A percentile compares a stretch with the other conserved stretches of the same genome.
phyloP scores from a whole-genome alignment of 2,329 filamentous ascomycete genomes.

The Volutella citrinella region DNA sequence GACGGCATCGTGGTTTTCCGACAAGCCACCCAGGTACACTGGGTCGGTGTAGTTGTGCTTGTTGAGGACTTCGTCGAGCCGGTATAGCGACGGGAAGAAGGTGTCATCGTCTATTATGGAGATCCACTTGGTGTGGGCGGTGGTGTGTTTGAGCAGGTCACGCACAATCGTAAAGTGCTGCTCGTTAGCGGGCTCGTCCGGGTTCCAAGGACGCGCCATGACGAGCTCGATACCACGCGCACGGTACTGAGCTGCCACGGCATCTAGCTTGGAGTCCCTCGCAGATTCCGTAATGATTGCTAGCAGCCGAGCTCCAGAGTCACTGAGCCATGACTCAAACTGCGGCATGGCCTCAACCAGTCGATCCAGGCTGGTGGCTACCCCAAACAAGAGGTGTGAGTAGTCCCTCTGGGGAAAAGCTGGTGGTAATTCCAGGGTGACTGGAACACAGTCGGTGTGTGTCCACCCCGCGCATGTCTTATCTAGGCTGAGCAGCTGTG shows the following conservation, averaged over 20 bases:
- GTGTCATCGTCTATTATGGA: slow-evolving; percentile 62
- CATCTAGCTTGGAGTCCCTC: slow-evolving; percentile 24
- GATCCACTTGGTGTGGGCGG: slow-evolving; percentile 49
- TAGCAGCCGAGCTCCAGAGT: slow-evolving; percentile 49
- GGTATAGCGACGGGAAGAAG: slow-evolving; percentile 56
- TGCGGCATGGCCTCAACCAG: slow-evolving; percentile 47
- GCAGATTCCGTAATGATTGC: slow-evolving; percentile 47
- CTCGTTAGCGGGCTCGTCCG: slow-evolving; percentile 42
- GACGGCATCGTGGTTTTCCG: slow-evolving; percentile 53
- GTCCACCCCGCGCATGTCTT: slow-evolving; percentile 22
- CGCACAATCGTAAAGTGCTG: slow-evolving; percentile 57
- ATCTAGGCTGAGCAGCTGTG: slow-evolving; percentile 28
- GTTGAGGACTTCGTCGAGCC: slow-evolving; percentile 45
- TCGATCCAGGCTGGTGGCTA: slow-evolving; percentile 51
- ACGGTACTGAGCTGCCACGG: slow-evolving; percentile 24
- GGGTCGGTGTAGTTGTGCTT: slow-evolving; percentile 46
- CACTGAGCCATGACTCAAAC: slow-evolving; percentile 55
- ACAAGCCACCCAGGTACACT: slow-evolving; percentile 54
- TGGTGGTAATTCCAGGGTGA: slow-evolving; percentile 45
- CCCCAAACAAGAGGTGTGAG: slow-evolving; percentile 53
- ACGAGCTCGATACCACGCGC: slow-evolving; percentile 32
- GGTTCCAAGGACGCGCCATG: slow-evolving; percentile 32
- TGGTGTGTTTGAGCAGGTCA: slow-evolving; percentile 43
- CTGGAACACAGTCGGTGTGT: slow-evolving; percentile 35
- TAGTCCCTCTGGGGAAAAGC: slow-evolving; percentile 42